Conservation (phyloP, 768 basidiomycete species). For the Trametes elegans region DNA sequence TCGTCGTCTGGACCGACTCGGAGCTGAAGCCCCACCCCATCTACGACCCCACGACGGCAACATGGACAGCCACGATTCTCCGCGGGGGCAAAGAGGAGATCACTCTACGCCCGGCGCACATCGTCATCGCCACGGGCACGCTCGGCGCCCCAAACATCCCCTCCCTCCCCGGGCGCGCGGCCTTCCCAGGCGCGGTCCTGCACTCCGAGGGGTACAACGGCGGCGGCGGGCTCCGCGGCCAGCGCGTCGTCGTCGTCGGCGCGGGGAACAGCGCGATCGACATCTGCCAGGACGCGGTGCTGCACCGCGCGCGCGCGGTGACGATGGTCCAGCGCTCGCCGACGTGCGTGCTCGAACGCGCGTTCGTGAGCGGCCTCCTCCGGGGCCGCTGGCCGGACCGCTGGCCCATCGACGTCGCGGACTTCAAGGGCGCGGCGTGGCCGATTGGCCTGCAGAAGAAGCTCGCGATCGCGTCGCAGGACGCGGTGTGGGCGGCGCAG, state of each 20-base stretch:
- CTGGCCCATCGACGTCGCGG: constrained; percentile 25
- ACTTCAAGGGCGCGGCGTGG: constrained; percentile 22
- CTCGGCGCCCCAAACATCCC: constrained; percentile 37
- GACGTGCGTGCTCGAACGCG: constrained; percentile 33
- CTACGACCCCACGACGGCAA: constrained; percentile 32
- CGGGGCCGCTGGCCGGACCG: constrained; percentile 20
- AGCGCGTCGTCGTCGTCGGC: constrained; percentile 40
- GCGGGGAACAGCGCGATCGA: constrained; percentile 42
- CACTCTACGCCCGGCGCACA: constrained; percentile 37
- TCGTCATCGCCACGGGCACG: constrained; percentile 39
- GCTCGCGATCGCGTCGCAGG: constrained; percentile 18
- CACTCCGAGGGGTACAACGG: constrained; percentile 36
- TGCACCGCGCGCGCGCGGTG: constrained; percentile 33
- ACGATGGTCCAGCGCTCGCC: constrained; percentile 45
- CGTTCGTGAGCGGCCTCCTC: background rate
- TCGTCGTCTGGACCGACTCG: constrained; percentile 43
- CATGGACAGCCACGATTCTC: constrained; percentile 37
- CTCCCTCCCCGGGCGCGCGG: constrained; percentile 22
- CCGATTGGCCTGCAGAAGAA: constrained; percentile 29
- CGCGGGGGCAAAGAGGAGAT: constrained; percentile 30
- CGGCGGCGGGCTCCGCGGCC: constrained; percentile 30
- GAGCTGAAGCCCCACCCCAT: constrained; percentile 31
- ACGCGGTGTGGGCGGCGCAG: constrained; percentile 30
- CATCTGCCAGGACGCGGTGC: constrained; percentile 37
- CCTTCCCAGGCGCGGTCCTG: constrained; percentile 33